Conservation (phyloP, 2,329 filamentous ascomycete genomes). For the Tolypocladium guangdongense region DNA sequence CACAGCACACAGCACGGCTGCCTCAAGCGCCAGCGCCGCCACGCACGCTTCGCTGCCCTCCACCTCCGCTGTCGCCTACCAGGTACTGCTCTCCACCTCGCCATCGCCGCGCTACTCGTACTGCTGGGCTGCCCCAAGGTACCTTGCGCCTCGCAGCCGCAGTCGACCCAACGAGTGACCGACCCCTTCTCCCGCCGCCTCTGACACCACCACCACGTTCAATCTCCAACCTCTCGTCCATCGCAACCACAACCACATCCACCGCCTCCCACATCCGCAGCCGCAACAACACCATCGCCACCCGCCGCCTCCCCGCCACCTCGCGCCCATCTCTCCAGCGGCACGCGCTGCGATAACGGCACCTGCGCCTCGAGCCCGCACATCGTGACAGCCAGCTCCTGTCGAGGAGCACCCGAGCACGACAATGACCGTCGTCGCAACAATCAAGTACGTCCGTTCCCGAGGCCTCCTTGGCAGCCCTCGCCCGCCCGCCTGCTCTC, state of each 20-base stretch:
- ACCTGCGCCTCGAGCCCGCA: neutral
- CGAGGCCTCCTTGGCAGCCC: conserved; percentile 6
- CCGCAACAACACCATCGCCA: neutral
- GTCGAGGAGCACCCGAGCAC: conserved; percentile 24
- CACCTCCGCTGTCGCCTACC: neutral
- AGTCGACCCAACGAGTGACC: neutral
- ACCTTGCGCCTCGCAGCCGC: neutral
- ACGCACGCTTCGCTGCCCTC: no score
- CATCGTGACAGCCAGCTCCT: conserved; percentile 17
- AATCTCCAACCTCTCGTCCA: neutral
- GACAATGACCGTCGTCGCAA: conserved; percentile 50
- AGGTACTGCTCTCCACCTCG: neutral
- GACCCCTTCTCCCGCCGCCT: neutral
- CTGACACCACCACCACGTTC: neutral
- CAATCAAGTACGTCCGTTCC: conserved; percentile 45
- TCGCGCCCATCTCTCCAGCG: conserved; percentile 6
- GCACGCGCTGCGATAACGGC: conserved; percentile 13
- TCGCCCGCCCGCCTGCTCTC: conserved; percentile 6
- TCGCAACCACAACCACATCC: neutral
- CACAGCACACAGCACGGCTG: neutral
- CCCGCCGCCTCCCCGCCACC: conserved; percentile 1
- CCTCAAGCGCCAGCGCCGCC: neutral
- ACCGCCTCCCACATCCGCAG: conserved; percentile 3
- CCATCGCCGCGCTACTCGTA: neutral
- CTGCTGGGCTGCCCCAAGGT: no score